These are phyloP conservation scores for Pseudocercospora musae DNA, from an alignment of 2,329 filamentous ascomycete genomes.

Conservation along the genomic window DNA sequence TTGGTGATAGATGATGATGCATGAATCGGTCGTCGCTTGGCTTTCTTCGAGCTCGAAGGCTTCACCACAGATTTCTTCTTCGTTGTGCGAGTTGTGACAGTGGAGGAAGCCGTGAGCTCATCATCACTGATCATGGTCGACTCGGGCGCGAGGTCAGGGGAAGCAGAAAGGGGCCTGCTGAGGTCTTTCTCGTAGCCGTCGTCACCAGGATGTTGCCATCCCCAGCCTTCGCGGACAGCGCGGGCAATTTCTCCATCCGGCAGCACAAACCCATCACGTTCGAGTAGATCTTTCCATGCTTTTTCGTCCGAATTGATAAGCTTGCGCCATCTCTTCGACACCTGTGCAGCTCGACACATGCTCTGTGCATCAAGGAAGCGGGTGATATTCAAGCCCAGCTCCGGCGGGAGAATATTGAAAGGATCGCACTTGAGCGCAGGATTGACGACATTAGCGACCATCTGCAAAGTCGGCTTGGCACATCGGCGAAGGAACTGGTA, in stretches of 20 bases:
- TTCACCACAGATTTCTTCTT: slow-evolving; percentile 27
- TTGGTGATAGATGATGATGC: slow-evolving; percentile 37
- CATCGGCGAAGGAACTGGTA: slow-evolving; percentile 90
- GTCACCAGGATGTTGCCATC: slow-evolving; percentile 77
- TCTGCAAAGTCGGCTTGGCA: slow-evolving; percentile 79
- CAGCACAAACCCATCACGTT: slow-evolving; percentile 75
- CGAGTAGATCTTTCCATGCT: slow-evolving; percentile 91
- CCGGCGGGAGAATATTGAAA: slow-evolving; percentile 74
- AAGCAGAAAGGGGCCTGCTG: slow-evolving; percentile 49
- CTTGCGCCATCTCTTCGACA: slow-evolving; percentile 90
- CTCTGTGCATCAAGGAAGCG: slow-evolving; percentile 82
- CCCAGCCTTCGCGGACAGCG: slow-evolving; percentile 90
- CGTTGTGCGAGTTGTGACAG: slow-evolving; percentile 20
- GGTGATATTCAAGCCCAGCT: slow-evolving; percentile 83
- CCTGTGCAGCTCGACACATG: slow-evolving; percentile 84
- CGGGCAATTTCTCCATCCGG: slow-evolving; percentile 78
- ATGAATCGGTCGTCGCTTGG: slow-evolving; percentile 44
- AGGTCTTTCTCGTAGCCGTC: slow-evolving; percentile 79
- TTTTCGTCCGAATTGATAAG: slow-evolving; percentile 91
- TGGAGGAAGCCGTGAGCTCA: slow-evolving; percentile 32
- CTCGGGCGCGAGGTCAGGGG: slow-evolving; percentile 22
- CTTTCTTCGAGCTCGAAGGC: slow-evolving; percentile 44
- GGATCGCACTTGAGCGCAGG: slow-evolving; percentile 95
- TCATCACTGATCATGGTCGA: slow-evolving; percentile 29
- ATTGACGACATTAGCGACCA: slow-evolving; percentile 87